A percentile compares a stretch with the other conserved stretches of the same genome.
phyloP scores from a whole-genome alignment of 257 asterid species.

The Solanum lycopersicoides region DNA sequence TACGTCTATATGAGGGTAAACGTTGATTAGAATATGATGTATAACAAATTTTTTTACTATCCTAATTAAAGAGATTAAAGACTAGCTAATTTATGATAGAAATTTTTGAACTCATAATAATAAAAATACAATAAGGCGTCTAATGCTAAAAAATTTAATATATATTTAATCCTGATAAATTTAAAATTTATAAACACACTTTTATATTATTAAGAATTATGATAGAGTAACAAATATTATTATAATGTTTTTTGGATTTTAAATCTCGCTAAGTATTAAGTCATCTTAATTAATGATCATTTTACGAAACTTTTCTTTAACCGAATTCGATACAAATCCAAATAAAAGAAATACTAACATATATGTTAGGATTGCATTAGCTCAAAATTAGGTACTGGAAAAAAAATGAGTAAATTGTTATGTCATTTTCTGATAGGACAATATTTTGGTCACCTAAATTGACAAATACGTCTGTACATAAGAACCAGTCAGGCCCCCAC shows the following conservation, averaged over 20 bases:
- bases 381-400: neutral
- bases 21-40: neutral
- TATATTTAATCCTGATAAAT: too few species aligned
- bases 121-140: too few species aligned
- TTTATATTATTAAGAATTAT: too few species aligned
- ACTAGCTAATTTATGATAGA: neutral
- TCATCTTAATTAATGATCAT: neutral
- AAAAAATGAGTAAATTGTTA: neutral
- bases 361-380: neutral
- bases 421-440: neutral
- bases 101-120: too few species aligned
- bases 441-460: neutral
- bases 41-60: neutral
- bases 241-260: neutral
- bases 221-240: too few species aligned
- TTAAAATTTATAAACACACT: neutral
- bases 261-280: neutral
- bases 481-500: neutral
- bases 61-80: neutral
- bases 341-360: neutral
- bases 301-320: neutral
- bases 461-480: neutral
- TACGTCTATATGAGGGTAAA: neutral
- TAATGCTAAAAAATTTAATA: neutral
- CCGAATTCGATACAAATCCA: neutral